Conservation (phyloP, 805 yeast species). For the Lipomyces orientalis region DNA sequence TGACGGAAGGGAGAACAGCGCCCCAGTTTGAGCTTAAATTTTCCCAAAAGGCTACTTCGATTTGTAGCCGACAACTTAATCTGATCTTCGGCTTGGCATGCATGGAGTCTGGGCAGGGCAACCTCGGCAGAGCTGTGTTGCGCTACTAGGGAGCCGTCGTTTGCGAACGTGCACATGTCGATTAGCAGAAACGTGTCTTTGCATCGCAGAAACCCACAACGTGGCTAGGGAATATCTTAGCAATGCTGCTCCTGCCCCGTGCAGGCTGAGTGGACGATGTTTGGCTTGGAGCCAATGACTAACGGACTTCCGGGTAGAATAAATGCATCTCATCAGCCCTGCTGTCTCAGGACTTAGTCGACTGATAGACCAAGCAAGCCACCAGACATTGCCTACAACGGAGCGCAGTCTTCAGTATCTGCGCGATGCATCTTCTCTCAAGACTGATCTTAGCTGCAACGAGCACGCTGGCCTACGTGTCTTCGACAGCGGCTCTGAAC, state of each 20-base stretch:
- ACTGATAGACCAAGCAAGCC: background rate
- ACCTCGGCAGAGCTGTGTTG: too few species aligned
- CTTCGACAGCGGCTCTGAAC: conserved; percentile 7
- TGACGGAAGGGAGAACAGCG: too few species aligned
- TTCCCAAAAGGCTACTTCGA: too few species aligned
- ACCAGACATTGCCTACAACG: background rate
- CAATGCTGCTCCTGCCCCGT: background rate
- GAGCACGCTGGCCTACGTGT: background rate
- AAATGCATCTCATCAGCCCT: background rate
- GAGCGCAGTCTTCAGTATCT: background rate
- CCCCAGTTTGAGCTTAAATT: too few species aligned
- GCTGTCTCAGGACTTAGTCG: background rate
- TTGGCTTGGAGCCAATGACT: background rate
- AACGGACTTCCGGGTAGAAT: background rate
- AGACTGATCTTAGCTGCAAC: conserved; percentile 7
- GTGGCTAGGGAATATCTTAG: background rate
- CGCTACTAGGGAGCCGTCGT: background rate
- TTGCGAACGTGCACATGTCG: background rate
- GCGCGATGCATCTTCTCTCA: background rate
- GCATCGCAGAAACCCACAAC: conserved; percentile 2
- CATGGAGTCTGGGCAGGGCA: too few species aligned
- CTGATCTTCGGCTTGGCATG: too few species aligned
- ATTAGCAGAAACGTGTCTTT: background rate
- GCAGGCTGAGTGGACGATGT: background rate
- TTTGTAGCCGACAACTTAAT: too few species aligned